Conservation (phyloP, 2,329 filamentous ascomycete species). For the Elsinoe arachidis region DNA sequence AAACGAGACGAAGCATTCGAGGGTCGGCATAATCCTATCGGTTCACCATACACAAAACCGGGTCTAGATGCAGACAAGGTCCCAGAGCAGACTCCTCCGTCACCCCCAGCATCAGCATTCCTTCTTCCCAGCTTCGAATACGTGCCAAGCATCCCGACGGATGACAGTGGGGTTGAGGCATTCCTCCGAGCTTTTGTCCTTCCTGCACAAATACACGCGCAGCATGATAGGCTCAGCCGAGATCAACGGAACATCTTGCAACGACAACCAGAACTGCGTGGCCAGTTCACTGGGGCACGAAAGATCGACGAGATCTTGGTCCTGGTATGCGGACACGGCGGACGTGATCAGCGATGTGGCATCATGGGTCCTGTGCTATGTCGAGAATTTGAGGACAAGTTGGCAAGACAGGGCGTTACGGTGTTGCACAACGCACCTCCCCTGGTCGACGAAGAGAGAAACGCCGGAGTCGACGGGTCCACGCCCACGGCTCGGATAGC, state of each 20-base stretch:
- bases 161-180: conserved; percentile 45
- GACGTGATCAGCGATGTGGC: conserved; percentile 74
- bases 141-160: conserved; percentile 59
- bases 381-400: conserved; percentile 57
- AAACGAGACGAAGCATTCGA: conserved; percentile 13
- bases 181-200: conserved; percentile 60
- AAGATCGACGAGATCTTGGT: conserved; percentile 63
- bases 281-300: conserved; percentile 46
- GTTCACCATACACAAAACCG: conserved; percentile 17
- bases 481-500: conserved; percentile 51
- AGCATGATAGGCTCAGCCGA: conserved; percentile 50
- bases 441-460: conserved; percentile 22
- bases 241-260: conserved; percentile 38
- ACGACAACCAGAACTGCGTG: conserved; percentile 41
- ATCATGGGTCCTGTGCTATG: conserved; percentile 65
- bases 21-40: not conserved
- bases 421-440: conserved; percentile 39
- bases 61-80: conserved; percentile 23
- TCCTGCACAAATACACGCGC: conserved; percentile 52
- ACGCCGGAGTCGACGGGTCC: conserved; percentile 16
- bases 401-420: conserved; percentile 42
- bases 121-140: conserved; percentile 79
- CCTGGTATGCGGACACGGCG: conserved; percentile 79
- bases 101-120: conserved; percentile 52
- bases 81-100: conserved; percentile 36